phyloP scores from a whole-genome alignment of 208 protist genomes.

The Acanthamoeba healyi region DNA sequence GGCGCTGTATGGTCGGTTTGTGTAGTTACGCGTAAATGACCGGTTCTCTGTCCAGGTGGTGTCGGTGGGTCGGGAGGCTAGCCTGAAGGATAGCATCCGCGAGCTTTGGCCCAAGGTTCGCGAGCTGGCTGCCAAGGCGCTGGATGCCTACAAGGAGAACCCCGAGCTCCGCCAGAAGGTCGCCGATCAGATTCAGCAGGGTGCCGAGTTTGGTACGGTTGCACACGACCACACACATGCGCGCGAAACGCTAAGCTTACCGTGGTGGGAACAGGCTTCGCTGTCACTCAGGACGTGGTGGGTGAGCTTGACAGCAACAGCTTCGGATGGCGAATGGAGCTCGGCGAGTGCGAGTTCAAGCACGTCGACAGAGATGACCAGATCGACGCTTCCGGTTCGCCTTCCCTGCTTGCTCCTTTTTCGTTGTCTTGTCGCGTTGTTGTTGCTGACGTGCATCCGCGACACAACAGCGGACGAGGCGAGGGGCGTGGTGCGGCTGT shows the following conservation, averaged over 20 bases:
- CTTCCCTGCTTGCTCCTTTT: too few species aligned
- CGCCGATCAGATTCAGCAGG: not conserved
- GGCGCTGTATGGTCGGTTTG: too few species aligned
- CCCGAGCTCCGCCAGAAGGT: slow-evolving; percentile 11
- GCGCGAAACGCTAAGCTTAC: not conserved
- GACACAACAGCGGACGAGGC: not conserved
- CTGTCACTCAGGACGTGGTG: not conserved
- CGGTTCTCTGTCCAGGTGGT: not conserved
- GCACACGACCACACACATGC: too few species aligned
- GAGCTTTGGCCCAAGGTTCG: not conserved
- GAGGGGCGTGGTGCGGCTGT: not conserved
- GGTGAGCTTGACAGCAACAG: not conserved
- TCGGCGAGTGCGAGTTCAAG: slow-evolving; percentile 19
- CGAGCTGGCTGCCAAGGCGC: not conserved
- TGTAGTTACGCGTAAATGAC: too few species aligned
- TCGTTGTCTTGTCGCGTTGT: too few species aligned
- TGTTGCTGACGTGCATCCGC: not conserved
- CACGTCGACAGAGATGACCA: not conserved
- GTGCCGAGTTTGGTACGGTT: not conserved
- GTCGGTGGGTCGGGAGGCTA: not conserved
- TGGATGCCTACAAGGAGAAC: not conserved
- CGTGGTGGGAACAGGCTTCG: not conserved
- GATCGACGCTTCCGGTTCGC: not conserved
- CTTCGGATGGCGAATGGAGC: not conserved
- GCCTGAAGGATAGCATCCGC: not conserved